phyloP scores from a whole-genome alignment of 176 grass and related monocot genomes.

The Juncus inflexus region DNA sequence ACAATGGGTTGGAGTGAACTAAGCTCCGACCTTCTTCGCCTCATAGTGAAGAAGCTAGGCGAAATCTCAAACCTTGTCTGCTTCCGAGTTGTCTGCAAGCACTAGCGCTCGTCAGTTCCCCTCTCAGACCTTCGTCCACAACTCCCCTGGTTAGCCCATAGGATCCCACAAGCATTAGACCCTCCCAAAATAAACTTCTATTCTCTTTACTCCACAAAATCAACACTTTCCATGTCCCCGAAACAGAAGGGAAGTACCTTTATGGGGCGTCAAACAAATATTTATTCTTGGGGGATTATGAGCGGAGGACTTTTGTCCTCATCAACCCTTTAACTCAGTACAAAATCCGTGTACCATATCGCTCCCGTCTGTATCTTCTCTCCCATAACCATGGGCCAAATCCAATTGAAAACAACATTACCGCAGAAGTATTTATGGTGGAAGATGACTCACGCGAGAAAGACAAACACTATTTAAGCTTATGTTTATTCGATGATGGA shows the following conservation, averaged over 20 bases:
- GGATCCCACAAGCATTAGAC: too few relatives aligned
- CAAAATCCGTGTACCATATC: background rate
- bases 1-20: too few relatives aligned
- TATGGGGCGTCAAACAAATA: background rate
- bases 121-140: background rate
- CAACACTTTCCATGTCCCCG: background rate
- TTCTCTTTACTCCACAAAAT: background rate
- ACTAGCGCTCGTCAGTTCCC: background rate
- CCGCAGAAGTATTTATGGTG: too few relatives aligned
- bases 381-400: too few relatives aligned
- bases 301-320: background rate
- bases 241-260: background rate
- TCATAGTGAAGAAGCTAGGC: background rate
- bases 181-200: background rate
- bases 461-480: too few relatives aligned
- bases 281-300: background rate
- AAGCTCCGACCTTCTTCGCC: background rate
- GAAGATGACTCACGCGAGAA: too few relatives aligned
- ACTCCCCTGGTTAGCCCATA: background rate
- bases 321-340: conserved; percentile 4
- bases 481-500: background rate
- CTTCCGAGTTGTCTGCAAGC: background rate
- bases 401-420: too few relatives aligned
- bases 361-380: background rate
- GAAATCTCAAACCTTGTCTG: conserved; percentile 8